Evolutionary conservation across 495 filamentous ascomycete species (phyloP).

Genomic region (Chlorociboria aeruginascens): DNA sequence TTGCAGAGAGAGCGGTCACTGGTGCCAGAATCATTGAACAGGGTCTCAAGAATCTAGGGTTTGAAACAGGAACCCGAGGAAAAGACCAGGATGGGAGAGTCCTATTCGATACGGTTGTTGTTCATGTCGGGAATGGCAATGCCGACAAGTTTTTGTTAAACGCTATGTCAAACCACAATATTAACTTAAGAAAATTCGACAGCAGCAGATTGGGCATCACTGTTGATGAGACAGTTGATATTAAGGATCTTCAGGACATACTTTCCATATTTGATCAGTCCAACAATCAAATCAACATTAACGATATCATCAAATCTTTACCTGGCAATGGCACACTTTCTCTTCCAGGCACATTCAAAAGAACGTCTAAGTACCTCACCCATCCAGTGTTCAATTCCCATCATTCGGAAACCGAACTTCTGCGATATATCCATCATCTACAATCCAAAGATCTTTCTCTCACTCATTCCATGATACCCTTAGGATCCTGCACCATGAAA

Average conservation of each 20-base stretch:
- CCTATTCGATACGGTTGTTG: slow-evolving; percentile 72
- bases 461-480: slow-evolving; percentile 95
- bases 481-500: slow-evolving; percentile 99
- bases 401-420: slow-evolving; percentile 91
- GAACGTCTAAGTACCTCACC: slow-evolving; percentile 67
- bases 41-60: slow-evolving; percentile 53
- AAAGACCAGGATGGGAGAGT: slow-evolving; percentile 42
- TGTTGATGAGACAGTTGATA: slow-evolving; percentile 54
- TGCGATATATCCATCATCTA: slow-evolving; percentile 89
- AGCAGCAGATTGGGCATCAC: slow-evolving; percentile 52
- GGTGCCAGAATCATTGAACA: slow-evolving; percentile 60
- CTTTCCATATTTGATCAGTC: background rate
- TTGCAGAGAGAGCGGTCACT: slow-evolving; percentile 66
- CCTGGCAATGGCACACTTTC: slow-evolving; percentile 19
- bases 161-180: slow-evolving; percentile 35
- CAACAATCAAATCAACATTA: slow-evolving; percentile 19
- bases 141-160: slow-evolving; percentile 39
- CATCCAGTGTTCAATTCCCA: slow-evolving; percentile 96
- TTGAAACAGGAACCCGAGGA: slow-evolving; percentile 42
- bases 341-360: slow-evolving; percentile 49
- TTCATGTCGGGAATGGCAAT: slow-evolving; percentile 40
- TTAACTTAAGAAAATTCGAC: slow-evolving; percentile 56
- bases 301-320: slow-evolving; percentile 26
- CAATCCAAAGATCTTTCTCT: slow-evolving; percentile 94
- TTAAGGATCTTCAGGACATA: background rate